Evolutionary conservation across 495 filamentous ascomycete species (phyloP), one percentile per base, ranked within the genome.

Genomic region (Jackrogersella multiformis): DNA sequence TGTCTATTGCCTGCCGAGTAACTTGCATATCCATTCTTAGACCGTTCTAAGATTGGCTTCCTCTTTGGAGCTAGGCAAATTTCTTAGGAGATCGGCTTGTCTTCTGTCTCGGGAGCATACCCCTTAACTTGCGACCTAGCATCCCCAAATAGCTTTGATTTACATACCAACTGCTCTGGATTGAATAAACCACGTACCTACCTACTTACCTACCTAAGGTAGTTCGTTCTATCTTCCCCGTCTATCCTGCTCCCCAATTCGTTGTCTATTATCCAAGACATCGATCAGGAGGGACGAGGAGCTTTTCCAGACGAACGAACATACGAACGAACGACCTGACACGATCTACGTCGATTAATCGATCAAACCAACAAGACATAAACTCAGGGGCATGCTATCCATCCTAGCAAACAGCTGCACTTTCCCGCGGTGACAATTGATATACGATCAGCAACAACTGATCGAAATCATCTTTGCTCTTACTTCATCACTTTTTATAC

Each of bases 391-490:
- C 58, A 71, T 71, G 68, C 59, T 16, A 62, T 71, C 49, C 49
- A 41, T 63, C 49, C 8, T 59, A 38, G 39, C 46, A 58, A 60
- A 44, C 63, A 36, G 48, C 58, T 71, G 63, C 67, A 66, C 56
- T 59, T 63, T 59, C 63, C 63, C 63, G 63, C 68, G 68, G 68
- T 71, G 68, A 71, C 68, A 59, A 61, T 64, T 63, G 62, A 54
- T 63, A 48, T 42, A 61, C 56, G 65, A 72, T 70, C 65, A 56
- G 72, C 60, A 63, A 10, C 56, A 52, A 65, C 66, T 62, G 66
- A 55, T 67, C 55, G 45, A 15, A n/a, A 56, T 38, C 15, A 34
- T 45, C 48, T 45, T 34, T 59, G 44, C 23, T 44, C 55, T 53
- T 54, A 61, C 45, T 23, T 59, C 55, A 52, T 61, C n/a, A n/a